phyloP scores from a whole-genome alignment of 2,329 filamentous ascomycete species.

The Pleomassaria siparia region DNA sequence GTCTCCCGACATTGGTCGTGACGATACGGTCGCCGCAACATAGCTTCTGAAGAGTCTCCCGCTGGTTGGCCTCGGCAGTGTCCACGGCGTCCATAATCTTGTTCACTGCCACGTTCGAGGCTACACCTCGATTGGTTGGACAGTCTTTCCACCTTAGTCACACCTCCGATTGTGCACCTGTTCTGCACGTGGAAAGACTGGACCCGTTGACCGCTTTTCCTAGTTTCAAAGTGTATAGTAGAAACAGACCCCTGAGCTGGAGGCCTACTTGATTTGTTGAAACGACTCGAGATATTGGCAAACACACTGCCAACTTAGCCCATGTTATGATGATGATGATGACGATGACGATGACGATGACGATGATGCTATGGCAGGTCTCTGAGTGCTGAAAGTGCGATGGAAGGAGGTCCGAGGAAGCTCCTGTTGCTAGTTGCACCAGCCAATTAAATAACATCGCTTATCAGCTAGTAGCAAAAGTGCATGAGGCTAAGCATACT shows the following conservation, averaged over 20 bases:
- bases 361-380: too few relatives aligned
- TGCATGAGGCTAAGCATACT: not conserved
- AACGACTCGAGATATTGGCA: too few relatives aligned
- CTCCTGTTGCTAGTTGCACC: not conserved
- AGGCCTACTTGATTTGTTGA: too few relatives aligned
- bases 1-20: not conserved
- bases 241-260: too few relatives aligned
- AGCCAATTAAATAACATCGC: not conserved
- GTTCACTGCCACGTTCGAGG: conserved; percentile 89
- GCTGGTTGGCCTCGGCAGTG: conserved; percentile 78
- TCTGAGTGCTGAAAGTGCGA: too few relatives aligned
- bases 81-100: conserved; percentile 95
- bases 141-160: not conserved
- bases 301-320: too few relatives aligned
- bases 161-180: not conserved
- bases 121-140: conserved; percentile 44
- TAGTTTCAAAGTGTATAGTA: too few relatives aligned
- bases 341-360: too few relatives aligned
- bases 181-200: not conserved
- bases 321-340: too few relatives aligned
- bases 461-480: not conserved
- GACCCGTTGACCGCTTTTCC: not conserved
- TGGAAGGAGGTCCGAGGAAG: not conserved
- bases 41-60: conserved; percentile 84
- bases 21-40: conserved; percentile 84